A percentile compares a stretch with the other conserved stretches of the same genome.
phyloP scores from a whole-genome alignment of 441 rosid genomes.

The Bruguiera hainesii region DNA sequence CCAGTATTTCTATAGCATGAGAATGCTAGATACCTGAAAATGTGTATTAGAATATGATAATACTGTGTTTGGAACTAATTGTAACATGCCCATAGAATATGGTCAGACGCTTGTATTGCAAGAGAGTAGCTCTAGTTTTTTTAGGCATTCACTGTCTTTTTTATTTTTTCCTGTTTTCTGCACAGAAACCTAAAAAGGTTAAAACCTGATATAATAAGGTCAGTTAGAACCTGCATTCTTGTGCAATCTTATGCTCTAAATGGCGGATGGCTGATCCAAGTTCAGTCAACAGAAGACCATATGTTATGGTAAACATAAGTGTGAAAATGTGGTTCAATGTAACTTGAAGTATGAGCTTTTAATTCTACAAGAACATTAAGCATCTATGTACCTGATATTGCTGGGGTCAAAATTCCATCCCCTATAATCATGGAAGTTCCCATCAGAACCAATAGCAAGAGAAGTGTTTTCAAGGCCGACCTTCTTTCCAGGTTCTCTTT shows the following conservation, averaged over 20 bases:
- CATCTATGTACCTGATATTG: constrained; percentile 69
- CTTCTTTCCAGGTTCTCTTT: constrained; percentile 73
- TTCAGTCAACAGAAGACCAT: not conserved
- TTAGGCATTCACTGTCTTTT: not conserved
- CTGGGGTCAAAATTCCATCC: constrained; percentile 94
- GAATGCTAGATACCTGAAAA: no score
- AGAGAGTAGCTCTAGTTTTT: no score
- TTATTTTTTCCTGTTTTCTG: no score
- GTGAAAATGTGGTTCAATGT: constrained; percentile 5
- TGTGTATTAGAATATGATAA: no score
- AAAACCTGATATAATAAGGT: not conserved
- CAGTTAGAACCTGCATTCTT: not conserved
- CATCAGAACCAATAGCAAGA: constrained; percentile 79
- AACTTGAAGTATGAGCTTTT: not conserved
- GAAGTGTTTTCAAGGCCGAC: constrained; percentile 65
- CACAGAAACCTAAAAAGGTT: no score
- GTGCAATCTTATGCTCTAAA: not conserved
- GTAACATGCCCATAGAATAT: no score
- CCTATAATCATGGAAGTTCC: constrained; percentile 99
- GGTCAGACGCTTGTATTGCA: no score
- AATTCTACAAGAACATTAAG: constrained; percentile 2
- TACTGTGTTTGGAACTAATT: no score
- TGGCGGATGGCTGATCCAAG: not conserved
- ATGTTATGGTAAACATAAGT: not conserved
- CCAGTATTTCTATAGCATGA: no score